Conservation (phyloP, 768 basidiomycete genomes). For the Boletus subcaerulescens region DNA sequence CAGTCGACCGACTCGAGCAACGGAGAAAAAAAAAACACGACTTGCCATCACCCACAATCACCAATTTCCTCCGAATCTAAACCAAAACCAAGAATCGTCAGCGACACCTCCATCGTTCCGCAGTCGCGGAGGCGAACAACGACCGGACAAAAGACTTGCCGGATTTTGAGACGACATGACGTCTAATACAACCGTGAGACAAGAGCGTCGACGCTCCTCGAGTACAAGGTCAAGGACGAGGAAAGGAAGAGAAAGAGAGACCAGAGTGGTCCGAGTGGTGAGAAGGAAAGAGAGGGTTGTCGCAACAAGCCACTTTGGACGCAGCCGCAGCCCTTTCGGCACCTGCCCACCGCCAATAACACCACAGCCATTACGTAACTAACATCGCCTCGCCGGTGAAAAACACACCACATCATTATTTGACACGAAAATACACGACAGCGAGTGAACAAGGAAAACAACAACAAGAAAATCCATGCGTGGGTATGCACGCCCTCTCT, state of each 20-base stretch:
- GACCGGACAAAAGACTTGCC: slow-evolving; percentile 39
- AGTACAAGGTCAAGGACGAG: slow-evolving; percentile 1
- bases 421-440: neutral
- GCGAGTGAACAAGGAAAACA: neutral
- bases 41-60: slow-evolving; percentile 95
- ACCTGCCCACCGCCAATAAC: slow-evolving; percentile 21
- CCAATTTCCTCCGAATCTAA: slow-evolving; percentile 91
- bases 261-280: slow-evolving; percentile 8
- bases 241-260: neutral
- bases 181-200: neutral
- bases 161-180: slow-evolving; percentile 54
- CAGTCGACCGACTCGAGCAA: no score
- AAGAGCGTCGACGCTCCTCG: neutral
- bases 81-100: neutral
- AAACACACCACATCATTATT: neutral
- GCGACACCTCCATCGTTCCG: no score
- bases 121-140: neutral
- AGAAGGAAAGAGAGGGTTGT: slow-evolving; percentile 18
- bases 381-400: slow-evolving; percentile 17
- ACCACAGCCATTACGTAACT: slow-evolving; percentile 27
- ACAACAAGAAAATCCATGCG: neutral
- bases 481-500: slow-evolving; percentile 1
- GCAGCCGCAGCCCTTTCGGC: slow-evolving; percentile 28
- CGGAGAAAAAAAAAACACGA: slow-evolving; percentile 10
- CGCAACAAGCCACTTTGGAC: slow-evolving; percentile 21